These are phyloP conservation scores for Globisporangium middletonii DNA, from an alignment of 352 stramenopile species.

Conservation along the genomic window DNA sequence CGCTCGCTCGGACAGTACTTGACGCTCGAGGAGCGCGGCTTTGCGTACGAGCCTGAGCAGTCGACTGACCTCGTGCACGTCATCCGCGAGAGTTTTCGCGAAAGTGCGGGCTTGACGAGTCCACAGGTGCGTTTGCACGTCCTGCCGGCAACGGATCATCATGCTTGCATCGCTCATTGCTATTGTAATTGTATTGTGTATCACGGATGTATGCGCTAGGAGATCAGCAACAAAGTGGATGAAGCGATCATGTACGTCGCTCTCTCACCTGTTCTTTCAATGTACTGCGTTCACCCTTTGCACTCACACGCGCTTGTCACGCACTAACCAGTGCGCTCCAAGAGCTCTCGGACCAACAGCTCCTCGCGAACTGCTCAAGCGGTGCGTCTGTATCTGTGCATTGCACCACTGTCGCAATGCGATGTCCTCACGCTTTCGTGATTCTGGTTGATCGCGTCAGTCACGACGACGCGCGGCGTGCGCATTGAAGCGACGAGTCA, in stretches of 20 bases:
- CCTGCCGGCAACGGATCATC: not conserved
- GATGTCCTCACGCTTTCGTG: not conserved
- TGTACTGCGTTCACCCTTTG: not conserved
- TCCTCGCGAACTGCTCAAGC: conserved; percentile 66
- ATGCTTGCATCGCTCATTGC: not conserved
- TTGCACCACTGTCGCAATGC: not conserved
- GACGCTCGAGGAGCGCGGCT: conserved; percentile 30
- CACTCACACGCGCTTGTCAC: not conserved
- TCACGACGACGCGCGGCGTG: conserved; percentile 63
- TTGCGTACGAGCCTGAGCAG: conserved; percentile 19
- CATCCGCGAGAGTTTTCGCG: conserved; percentile 39
- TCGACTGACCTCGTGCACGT: conserved; percentile 27
- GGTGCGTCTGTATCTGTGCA: conserved; percentile 21
- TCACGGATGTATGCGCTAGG: conserved; percentile 11
- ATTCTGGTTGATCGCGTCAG: conserved; percentile 14
- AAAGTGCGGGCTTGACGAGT: conserved; percentile 29
- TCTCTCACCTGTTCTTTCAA: not conserved
- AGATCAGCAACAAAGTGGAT: conserved; percentile 45
- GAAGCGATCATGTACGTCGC: conserved; percentile 50
- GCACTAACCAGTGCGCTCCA: conserved; percentile 31
- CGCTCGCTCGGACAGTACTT: conserved; percentile 39
- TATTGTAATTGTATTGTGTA: not conserved
- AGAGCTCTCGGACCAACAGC: conserved; percentile 58
- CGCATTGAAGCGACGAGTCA: conserved; percentile 70
- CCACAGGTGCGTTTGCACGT: conserved; percentile 20